Percentiles rank a stretch among this genome's conserved stretches.
phyloP scores from a whole-genome alignment of 495 filamentous ascomycete species.

The Tuber magnatum region DNA sequence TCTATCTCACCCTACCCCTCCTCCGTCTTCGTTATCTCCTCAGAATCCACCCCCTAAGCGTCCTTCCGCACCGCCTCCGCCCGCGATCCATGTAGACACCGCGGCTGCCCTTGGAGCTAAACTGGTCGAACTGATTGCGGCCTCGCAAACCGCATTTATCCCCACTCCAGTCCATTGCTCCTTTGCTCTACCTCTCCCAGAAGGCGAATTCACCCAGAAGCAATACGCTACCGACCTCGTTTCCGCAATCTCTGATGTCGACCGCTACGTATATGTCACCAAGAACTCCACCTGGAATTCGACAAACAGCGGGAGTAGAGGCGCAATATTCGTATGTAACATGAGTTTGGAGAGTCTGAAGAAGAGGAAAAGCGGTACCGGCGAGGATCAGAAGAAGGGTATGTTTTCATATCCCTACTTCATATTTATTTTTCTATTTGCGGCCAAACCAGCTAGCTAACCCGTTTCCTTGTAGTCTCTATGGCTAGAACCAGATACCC shows the following conservation, averaged over 20 bases:
- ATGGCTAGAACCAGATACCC: slow-evolving; percentile 10
- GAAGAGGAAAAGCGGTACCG: not conserved
- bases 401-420: not conserved
- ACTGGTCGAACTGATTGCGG: not conserved
- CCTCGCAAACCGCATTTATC: slow-evolving; percentile 14
- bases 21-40: slow-evolving; percentile 17
- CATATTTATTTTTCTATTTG: not conserved
- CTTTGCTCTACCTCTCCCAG: slow-evolving; percentile 21
- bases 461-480: not conserved
- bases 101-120: not conserved
- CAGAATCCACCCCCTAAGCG: slow-evolving; percentile 10
- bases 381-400: slow-evolving; percentile 4
- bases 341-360: slow-evolving; percentile 18
- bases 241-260: slow-evolving; percentile 17
- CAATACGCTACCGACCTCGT: slow-evolving; percentile 12
- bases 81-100: not conserved
- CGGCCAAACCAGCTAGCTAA: not conserved
- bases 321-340: slow-evolving; percentile 27
- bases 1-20: not conserved
- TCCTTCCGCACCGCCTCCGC: slow-evolving; percentile 9
- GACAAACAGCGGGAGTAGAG: not conserved
- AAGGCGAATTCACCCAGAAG: slow-evolving; percentile 13
- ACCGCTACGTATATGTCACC: slow-evolving; percentile 15
- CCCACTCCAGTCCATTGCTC: slow-evolving; percentile 14
- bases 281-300: slow-evolving; percentile 21